Evolutionary conservation across 2,329 filamentous ascomycete genomes (phyloP), one percentile per base, ranked within the genome.

Genomic region (Sphaceloma murrayae): DNA sequence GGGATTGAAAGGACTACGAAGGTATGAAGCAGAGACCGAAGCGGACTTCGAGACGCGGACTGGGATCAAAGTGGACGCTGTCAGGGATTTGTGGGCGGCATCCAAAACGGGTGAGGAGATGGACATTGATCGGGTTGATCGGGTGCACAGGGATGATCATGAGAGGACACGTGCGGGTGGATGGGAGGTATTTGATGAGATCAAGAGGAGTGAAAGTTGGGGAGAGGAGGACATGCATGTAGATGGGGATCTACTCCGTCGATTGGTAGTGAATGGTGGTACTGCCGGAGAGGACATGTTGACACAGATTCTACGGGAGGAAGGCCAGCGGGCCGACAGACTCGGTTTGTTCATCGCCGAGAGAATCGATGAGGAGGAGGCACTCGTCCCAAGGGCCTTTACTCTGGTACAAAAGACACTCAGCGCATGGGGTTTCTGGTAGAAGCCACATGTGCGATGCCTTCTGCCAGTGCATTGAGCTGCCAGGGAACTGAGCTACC

Each of bases 221-320:
- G 6, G 45, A 26, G 1, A 52, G 42, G 31, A 49, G 8, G 56
- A 61, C 22, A 59, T 56, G 46, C 62, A 66, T 46, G 54, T 70
- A 4, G 62, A 70, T 48, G 67, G 65, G 1, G 66, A 70, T 51
- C 31, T 64, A 3, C 43, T 70, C 4, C 49, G 49, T 9, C 43
- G 59, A 7, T 59, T 61, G 29, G 40, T 68, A 13, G 52, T 53
- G 11, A 49, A 51, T 2, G 55, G 56, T 24, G 57, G 56, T 21
- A 29, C 2, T 1, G 47, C 46, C 7, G 24, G 24, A n/a, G 19
- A 26, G 10, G 46, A 48, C n/a, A 45, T 45, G 9, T 38, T 62
- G 21, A 47, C 34, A 29, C 11, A 29, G 2, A 48, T 57, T 4
- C 39, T 60, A 27, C 33, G 44, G 8, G 31, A 43, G 16, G 42